Evolutionary conservation across 108 stramenopile species (phyloP), one percentile per base, ranked within the genome.

Genomic region (Skeletonema tropicum): DNA sequence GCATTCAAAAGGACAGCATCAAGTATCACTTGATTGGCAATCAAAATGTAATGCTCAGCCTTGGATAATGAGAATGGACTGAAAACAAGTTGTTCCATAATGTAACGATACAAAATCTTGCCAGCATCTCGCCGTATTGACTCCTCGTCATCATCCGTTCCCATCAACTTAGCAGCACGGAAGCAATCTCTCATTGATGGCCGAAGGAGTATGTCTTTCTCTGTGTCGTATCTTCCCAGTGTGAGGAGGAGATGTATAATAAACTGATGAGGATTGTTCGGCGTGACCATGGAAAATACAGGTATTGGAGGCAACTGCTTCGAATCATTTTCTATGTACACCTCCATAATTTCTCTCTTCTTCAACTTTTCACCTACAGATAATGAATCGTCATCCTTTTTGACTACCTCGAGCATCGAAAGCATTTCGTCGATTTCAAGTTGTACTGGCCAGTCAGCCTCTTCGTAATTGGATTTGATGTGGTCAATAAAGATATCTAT

Each of bases 191-290:
- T 41, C 25, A 68, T 36, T 12, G 57, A 45, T 6, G 39, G 3
- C 8, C 21, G 29, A 10, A n/a, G 23, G 8, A 33, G n/a, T 13
- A 69, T 32, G 15, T 76, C 75, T 12, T 68, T 23, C 42, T 76
- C 75, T 7, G 75, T 76, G 32, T 68, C 67, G 38, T 62, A 76
- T 11, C 46, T 38, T 12, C 75, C 75, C 19, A 68, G 60, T 7
- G 64, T 46, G 13, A 76, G 60, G 33, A 76, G 19, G 10, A 76
- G 19, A 36, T 76, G 75, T 13, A 36, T 38, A 13, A 62, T 6
- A 29, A 76, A 76, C n/a, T 45, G 39, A 11, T 36, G 6, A 2
- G 58, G 17, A 4, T 60, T 17, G 10, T 61, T 17, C 7, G 75
- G 75, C 4, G 45, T 61, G 8, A 69, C 13, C n/a, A 45, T 46